These are phyloP conservation scores for Scheffersomyces coipomensis DNA, from an alignment of 805 yeast genomes.

Conservation along the genomic window DNA sequence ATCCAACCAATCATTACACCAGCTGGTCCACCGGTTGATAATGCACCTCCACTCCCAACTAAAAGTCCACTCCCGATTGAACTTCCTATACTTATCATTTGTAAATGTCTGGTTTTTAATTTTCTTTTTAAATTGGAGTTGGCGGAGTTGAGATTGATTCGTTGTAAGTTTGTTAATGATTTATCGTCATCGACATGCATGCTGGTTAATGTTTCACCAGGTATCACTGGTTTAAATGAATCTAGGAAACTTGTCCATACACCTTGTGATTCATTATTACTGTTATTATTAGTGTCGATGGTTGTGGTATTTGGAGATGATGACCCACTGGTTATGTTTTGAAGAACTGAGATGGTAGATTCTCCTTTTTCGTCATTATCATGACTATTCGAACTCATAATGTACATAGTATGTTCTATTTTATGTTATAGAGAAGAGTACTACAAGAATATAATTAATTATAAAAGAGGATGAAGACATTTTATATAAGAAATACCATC, in stretches of 20 bases:
- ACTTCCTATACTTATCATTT: slow-evolving; percentile 69
- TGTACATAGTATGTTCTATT: background rate
- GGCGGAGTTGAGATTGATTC: slow-evolving; percentile 37
- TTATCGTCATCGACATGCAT: slow-evolving; percentile 15
- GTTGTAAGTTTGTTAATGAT: slow-evolving; percentile 25
- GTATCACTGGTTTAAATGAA: slow-evolving; percentile 34
- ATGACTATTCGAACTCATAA: background rate
- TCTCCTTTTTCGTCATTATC: background rate
- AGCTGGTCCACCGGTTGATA: slow-evolving; percentile 62
- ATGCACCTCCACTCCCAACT: slow-evolving; percentile 61
- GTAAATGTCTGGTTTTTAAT: slow-evolving; percentile 57
- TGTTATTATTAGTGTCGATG: too few relatives aligned
- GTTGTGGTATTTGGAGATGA: too few relatives aligned
- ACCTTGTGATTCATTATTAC: too few relatives aligned
- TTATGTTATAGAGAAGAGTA: background rate
- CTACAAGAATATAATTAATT: too few relatives aligned
- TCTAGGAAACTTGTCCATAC: slow-evolving; percentile 26
- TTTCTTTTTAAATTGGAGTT: slow-evolving; percentile 57
- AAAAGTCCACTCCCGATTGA: slow-evolving; percentile 69
- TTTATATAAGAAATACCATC: too few relatives aligned
- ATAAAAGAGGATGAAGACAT: too few relatives aligned
- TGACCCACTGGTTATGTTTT: background rate
- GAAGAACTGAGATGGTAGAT: background rate
- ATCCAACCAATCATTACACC: slow-evolving; percentile 57
- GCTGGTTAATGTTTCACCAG: slow-evolving; percentile 15